Percentiles rank a stretch among this genome's conserved stretches.
These are phyloP conservation scores for Abelmoschus esculentus DNA, from an alignment of 345 rosid genomes.

Conservation along the genomic window DNA sequence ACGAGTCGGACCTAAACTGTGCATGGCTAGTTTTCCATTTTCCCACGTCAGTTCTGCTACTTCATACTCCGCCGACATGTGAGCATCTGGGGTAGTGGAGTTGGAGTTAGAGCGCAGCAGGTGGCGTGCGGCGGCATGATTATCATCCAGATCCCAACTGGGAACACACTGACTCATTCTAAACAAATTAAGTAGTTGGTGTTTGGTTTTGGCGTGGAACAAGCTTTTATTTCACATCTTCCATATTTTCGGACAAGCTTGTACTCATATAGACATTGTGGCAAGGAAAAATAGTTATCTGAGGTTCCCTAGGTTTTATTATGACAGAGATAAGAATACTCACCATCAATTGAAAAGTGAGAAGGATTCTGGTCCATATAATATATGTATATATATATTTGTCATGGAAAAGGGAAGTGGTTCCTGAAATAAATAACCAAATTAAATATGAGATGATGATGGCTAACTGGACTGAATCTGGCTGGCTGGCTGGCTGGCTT, in stretches of 20 bases:
- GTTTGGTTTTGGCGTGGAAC: neutral
- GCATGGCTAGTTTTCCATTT: conserved; percentile 79
- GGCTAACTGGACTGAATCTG: too few species aligned
- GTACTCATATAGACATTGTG: too few species aligned
- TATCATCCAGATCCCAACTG: conserved; percentile 53
- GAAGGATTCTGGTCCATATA: conserved; percentile 21
- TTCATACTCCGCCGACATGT: conserved; percentile 55
- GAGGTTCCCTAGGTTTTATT: neutral
- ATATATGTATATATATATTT: neutral
- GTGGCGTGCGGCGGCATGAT: conserved; percentile 18
- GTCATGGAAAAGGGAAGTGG: too few species aligned
- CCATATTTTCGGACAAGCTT: too few species aligned
- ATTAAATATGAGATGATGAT: too few species aligned
- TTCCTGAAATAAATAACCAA: neutral
- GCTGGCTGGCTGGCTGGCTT: too few species aligned
- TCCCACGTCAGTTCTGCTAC: conserved; percentile 97
- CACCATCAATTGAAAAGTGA: neutral
- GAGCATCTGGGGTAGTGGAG: conserved; percentile 30
- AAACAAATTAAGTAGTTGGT: neutral
- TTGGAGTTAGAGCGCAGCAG: conserved; percentile 38
- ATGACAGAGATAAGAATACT: neutral
- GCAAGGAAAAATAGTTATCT: neutral
- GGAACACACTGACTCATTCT: conserved; percentile 89
- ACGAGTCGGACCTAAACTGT: conserved; percentile 64
- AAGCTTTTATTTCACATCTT: neutral